phyloP scores from a whole-genome alignment of 495 filamentous ascomycete genomes.

The Xanthoparmelia taractica region DNA sequence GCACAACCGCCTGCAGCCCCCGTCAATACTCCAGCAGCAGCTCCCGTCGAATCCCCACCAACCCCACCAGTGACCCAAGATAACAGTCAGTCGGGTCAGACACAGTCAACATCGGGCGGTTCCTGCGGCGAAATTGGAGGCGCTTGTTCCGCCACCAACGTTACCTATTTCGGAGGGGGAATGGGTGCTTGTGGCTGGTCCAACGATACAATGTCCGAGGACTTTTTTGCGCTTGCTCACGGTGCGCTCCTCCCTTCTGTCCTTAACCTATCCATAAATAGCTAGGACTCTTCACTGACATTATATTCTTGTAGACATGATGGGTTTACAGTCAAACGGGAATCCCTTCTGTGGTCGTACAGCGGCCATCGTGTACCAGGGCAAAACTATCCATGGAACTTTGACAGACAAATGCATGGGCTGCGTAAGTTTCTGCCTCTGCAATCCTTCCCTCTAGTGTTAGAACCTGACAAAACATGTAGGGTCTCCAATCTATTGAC shows the following conservation, averaged over 20 bases:
- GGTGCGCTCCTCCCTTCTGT: constrained; percentile 11
- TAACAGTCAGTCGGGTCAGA: constrained; percentile 4
- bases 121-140: constrained; percentile 28
- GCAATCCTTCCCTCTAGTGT: background rate
- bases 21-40: background rate
- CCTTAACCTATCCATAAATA: background rate
- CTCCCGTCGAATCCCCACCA: constrained; percentile 13
- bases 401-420: constrained; percentile 73
- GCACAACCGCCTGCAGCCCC: constrained; percentile 1
- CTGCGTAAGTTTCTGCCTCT: constrained; percentile 34
- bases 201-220: constrained; percentile 37
- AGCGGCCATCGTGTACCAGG: constrained; percentile 51
- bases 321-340: constrained; percentile 45
- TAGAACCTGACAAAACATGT: background rate
- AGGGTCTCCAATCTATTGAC: constrained; percentile 36
- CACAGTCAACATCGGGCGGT: constrained; percentile 25
- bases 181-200: constrained; percentile 40
- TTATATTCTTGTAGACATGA: constrained; percentile 31
- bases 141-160: constrained; percentile 36
- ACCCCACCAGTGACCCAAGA: constrained; percentile 1
- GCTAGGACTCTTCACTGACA: background rate
- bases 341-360: constrained; percentile 59
- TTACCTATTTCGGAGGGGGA: constrained; percentile 42
- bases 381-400: constrained; percentile 45
- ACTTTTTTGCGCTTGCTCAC: constrained; percentile 41